These are phyloP conservation scores for Abelmoschus esculentus DNA, from an alignment of 345 rosid species.

Conservation along the genomic window DNA sequence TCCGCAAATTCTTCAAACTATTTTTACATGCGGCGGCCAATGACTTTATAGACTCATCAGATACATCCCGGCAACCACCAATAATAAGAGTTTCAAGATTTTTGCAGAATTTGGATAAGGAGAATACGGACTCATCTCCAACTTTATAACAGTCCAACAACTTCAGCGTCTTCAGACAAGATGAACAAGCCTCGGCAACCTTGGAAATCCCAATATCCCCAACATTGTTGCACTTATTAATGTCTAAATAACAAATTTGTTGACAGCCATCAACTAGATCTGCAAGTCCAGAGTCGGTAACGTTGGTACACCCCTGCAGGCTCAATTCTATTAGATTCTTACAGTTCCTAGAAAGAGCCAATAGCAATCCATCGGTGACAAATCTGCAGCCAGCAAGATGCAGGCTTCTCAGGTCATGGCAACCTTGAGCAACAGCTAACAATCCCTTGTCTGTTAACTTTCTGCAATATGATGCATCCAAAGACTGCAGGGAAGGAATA, in stretches of 20 bases:
- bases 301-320: constrained; percentile 68
- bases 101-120: constrained; percentile 57
- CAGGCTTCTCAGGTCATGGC: constrained; percentile 50
- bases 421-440: constrained; percentile 65
- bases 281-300: constrained; percentile 62
- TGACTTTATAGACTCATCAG: constrained; percentile 50
- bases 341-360: constrained; percentile 55
- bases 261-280: constrained; percentile 66
- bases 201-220: constrained; percentile 63
- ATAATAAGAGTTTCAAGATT: constrained; percentile 69
- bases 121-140: constrained; percentile 51
- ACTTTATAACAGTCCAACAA: constrained; percentile 74
- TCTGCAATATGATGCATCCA: constrained; percentile 78
- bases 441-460: constrained; percentile 83
- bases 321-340: constrained; percentile 48
- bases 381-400: constrained; percentile 71
- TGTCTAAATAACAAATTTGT: constrained; percentile 49
- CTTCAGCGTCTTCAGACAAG: constrained; percentile 64
- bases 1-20: constrained; percentile 64
- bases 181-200: constrained; percentile 58
- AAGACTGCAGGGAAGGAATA: constrained; percentile 62
- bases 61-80: constrained; percentile 74
- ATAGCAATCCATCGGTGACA: constrained; percentile 44
- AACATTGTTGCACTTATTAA: constrained; percentile 72
- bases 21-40: constrained; percentile 54